Evolutionary conservation across 495 filamentous ascomycete genomes (phyloP).

Genomic region (Annulohypoxylon moriforme): DNA sequence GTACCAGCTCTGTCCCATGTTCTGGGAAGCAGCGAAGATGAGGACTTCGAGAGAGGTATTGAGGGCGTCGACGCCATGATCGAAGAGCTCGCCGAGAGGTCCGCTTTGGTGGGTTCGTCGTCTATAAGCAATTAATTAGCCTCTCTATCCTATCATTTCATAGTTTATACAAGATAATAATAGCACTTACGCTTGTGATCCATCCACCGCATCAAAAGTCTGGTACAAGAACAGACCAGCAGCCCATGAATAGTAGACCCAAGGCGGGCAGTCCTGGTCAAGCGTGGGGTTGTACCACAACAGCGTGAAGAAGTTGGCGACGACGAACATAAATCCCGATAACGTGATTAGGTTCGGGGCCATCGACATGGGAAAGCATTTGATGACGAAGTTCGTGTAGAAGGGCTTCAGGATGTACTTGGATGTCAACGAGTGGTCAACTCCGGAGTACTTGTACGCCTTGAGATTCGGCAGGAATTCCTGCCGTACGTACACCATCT

Average conservation of each 20-base stretch:
- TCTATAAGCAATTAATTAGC: conserved; percentile 54
- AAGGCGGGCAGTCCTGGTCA: conserved; percentile 90
- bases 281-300: conserved; percentile 96
- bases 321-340: conserved; percentile 89
- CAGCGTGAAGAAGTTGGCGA: conserved; percentile 90
- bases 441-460: conserved; percentile 90
- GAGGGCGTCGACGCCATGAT: conserved; percentile 96
- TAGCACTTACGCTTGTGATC: conserved; percentile 81
- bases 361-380: conserved; percentile 95
- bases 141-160: not conserved
- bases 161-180: not conserved
- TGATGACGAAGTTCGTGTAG: conserved; percentile 93
- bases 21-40: conserved; percentile 90
- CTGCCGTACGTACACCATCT: conserved; percentile 89
- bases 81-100: conserved; percentile 94
- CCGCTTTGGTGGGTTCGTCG: conserved; percentile 92
- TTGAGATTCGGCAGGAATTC: conserved; percentile 86
- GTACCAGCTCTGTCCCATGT: conserved; percentile 91
- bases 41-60: conserved; percentile 95
- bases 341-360: conserved; percentile 88
- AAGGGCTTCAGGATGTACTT: conserved; percentile 95
- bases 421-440: conserved; percentile 90
- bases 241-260: conserved; percentile 95
- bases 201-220: conserved; percentile 98
- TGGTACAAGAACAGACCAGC: conserved; percentile 94